These are phyloP conservation scores for Paramecium pentaurelia DNA, from an alignment of 73 alveolate species.

Conservation along the genomic window DNA sequence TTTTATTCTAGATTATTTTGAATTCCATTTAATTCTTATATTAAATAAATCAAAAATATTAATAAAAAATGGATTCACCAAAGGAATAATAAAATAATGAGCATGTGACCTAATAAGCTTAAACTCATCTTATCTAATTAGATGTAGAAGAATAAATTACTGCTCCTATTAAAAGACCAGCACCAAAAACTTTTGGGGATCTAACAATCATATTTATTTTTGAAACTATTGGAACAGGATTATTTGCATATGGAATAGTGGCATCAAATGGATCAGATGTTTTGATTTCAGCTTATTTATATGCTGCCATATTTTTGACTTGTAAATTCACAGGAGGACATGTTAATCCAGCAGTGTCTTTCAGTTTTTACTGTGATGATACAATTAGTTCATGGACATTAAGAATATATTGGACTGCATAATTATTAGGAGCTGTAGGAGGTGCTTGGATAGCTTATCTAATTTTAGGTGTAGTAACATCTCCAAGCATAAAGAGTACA, in stretches of 20 bases:
- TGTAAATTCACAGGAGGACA: conserved; percentile 41
- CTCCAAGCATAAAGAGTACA: neutral
- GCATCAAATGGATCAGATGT: conserved; percentile 30
- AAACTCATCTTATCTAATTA: neutral
- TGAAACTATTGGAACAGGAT: conserved; percentile 30
- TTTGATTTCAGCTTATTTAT: neutral
- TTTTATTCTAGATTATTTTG: too few species aligned
- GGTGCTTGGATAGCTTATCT: conserved; percentile 43
- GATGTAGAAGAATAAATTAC: neutral
- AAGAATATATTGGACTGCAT: conserved; percentile 27
- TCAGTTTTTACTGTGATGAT: conserved; percentile 44
- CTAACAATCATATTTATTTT: conserved; percentile 7
- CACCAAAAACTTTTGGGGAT: conserved; percentile 19
- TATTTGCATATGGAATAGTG: conserved; percentile 34
- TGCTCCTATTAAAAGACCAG: neutral
- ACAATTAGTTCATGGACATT: conserved; percentile 33
- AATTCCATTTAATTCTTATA: neutral
- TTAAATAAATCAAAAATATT: neutral
- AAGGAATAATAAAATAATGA: neutral
- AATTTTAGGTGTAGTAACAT: neutral
- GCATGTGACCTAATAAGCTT: neutral
- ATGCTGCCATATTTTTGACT: conserved; percentile 17
- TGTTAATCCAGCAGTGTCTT: conserved; percentile 46
- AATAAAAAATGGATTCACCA: neutral
- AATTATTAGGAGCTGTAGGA: conserved; percentile 3